These are phyloP conservation scores for Phalaenopsis hybrid DNA, from an alignment of 116 monocot species.

Conservation along the genomic window DNA sequence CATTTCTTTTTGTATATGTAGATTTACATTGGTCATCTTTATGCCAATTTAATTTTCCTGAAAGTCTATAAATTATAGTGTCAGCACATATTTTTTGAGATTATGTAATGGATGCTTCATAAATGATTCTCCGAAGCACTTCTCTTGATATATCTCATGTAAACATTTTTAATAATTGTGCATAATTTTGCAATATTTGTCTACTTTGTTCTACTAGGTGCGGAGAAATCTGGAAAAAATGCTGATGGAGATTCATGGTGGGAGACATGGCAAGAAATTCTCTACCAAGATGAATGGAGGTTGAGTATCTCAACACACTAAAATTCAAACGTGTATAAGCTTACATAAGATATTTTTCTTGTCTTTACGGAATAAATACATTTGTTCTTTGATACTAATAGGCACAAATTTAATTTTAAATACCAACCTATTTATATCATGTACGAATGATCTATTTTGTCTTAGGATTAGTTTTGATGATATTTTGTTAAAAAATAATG, in stretches of 20 bases:
- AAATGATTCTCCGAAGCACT: not conserved
- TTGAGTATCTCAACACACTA: slow-evolving; percentile 11
- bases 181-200: not conserved
- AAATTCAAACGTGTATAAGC: not conserved
- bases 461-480: not conserved
- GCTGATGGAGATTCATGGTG: slow-evolving; percentile 95
- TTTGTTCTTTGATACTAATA: not conserved
- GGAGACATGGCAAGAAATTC: slow-evolving; percentile 98
- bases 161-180: not conserved
- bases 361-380: not conserved
- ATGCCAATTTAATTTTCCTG: not conserved
- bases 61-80: not conserved
- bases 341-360: not conserved
- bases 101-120: not conserved
- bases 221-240: slow-evolving; percentile 91
- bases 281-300: slow-evolving; percentile 99
- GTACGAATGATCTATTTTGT: not conserved
- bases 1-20: not conserved
- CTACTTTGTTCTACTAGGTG: slow-evolving; percentile 39
- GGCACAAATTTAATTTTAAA: not conserved
- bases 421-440: not conserved
- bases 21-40: not conserved
- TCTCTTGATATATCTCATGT: not conserved
- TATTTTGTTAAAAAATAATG: not conserved
- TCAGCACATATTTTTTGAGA: not conserved